Conservation (phyloP, 2,329 filamentous ascomycete species). For the Fusarium concolor region DNA sequence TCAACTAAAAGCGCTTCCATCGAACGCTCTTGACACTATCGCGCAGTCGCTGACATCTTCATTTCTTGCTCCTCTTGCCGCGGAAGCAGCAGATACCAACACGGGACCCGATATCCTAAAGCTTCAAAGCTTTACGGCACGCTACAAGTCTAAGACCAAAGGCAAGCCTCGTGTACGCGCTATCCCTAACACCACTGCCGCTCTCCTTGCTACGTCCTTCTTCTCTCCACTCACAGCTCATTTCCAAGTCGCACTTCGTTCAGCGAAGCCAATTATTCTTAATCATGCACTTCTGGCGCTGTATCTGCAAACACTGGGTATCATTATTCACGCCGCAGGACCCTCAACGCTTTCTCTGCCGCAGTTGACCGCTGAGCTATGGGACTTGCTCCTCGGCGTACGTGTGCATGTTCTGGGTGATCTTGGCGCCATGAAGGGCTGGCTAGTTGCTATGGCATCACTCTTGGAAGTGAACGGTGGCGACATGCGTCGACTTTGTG, state of each 20-base stretch:
- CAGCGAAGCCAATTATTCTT: conserved; percentile 70
- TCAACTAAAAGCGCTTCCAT: conserved; percentile 62
- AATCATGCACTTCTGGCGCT: conserved; percentile 81
- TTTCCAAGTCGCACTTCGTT: conserved; percentile 74
- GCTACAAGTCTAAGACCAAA: conserved; percentile 51
- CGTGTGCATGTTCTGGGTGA: conserved; percentile 71
- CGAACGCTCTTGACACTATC: conserved; percentile 74
- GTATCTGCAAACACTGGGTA: conserved; percentile 86
- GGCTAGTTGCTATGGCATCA: conserved; percentile 83
- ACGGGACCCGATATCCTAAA: conserved; percentile 88
- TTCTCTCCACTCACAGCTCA: conserved; percentile 88
- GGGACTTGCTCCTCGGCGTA: conserved; percentile 81
- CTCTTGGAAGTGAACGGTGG: conserved; percentile 84
- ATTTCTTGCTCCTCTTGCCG: conserved; percentile 85
- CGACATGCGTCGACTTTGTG: conserved; percentile 77
- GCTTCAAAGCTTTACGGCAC: conserved; percentile 85
- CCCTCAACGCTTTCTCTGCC: conserved; percentile 80
- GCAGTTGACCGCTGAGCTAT: conserved; percentile 85
- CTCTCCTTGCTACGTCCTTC: conserved; percentile 79
- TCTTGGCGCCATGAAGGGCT: conserved; percentile 74
- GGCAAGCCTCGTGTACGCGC: conserved; percentile 60
- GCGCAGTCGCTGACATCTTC: conserved; percentile 74
- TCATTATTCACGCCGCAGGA: conserved; percentile 85
- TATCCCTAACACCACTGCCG: conserved; percentile 81
- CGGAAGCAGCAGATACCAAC: conserved; percentile 80